Conservation (phyloP, 83 land plant genomes). For the Thuja plicata region DNA sequence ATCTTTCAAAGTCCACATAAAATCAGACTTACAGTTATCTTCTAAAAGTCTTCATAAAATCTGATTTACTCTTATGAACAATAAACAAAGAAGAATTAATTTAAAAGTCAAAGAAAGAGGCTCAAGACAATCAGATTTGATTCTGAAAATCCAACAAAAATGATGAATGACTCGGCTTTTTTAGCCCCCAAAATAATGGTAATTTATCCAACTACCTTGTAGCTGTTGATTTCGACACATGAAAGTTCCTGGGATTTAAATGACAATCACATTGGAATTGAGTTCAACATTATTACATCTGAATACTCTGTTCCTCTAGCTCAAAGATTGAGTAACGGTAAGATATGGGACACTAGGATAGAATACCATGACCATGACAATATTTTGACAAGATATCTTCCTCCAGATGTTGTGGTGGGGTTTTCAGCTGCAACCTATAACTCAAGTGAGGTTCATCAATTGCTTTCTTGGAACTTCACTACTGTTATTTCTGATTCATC, state of each 20-base stretch:
- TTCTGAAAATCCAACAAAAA: too few relatives aligned
- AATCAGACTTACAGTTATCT: too few relatives aligned
- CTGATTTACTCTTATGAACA: too few relatives aligned
- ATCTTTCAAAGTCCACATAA: too few relatives aligned
- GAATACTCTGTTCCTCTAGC: too few relatives aligned
- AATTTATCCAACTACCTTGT: too few relatives aligned
- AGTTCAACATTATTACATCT: neutral
- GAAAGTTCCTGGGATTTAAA: neutral
- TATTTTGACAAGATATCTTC: conserved; percentile 22
- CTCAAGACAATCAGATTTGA: too few relatives aligned
- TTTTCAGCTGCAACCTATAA: conserved; percentile 31
- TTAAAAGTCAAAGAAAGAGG: too few relatives aligned
- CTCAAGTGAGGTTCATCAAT: neutral
- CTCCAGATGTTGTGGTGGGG: conserved; percentile 23
- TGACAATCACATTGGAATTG: neutral
- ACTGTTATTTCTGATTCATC: neutral
- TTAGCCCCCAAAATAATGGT: too few relatives aligned
- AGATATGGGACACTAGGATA: neutral
- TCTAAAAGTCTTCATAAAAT: too few relatives aligned
- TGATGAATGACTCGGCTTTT: too few relatives aligned
- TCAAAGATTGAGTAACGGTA: neutral
- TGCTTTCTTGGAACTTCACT: neutral
- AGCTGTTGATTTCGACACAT: conserved; percentile 26
- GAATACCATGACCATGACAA: neutral
- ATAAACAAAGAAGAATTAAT: too few relatives aligned